Conservation (phyloP, 164 flowering plant species). For the Cinnamomum micranthum region DNA sequence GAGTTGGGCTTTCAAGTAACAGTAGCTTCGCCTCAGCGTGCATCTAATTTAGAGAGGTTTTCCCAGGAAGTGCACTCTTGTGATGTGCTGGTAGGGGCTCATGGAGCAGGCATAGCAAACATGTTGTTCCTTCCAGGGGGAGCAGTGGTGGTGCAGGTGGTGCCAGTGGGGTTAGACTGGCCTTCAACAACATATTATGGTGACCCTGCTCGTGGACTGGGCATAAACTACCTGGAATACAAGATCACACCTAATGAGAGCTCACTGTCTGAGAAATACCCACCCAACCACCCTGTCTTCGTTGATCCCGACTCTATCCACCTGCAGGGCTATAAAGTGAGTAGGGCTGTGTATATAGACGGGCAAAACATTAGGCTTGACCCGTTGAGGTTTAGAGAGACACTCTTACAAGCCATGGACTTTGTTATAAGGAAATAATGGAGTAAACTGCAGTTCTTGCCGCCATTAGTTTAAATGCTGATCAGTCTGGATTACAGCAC, state of each 20-base stretch:
- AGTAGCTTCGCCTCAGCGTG: slow-evolving; percentile 15
- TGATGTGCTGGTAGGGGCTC: slow-evolving; percentile 30
- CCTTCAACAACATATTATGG: slow-evolving; percentile 23
- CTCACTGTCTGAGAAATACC: slow-evolving; percentile 18
- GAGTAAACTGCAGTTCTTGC: not conserved
- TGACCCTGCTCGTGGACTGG: slow-evolving; percentile 22
- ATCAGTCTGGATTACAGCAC: not conserved
- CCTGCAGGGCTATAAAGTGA: slow-evolving; percentile 6
- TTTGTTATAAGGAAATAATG: not conserved
- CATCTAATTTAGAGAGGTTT: slow-evolving; percentile 16
- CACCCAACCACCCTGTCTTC: slow-evolving; percentile 18
- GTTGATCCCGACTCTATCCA: slow-evolving; percentile 14
- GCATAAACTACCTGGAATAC: slow-evolving; percentile 27
- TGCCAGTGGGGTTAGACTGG: slow-evolving; percentile 22
- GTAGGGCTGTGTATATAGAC: slow-evolving; percentile 12
- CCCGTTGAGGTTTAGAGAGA: slow-evolving; percentile 2
- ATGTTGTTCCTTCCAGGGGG: slow-evolving; percentile 7
- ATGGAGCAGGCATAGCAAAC: slow-evolving; percentile 10
- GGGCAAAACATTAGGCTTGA: slow-evolving; percentile 12
- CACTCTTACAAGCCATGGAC: slow-evolving; percentile 7
- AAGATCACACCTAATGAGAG: slow-evolving; percentile 25
- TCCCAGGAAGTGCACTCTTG: slow-evolving; percentile 17
- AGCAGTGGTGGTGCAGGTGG: slow-evolving; percentile 15
- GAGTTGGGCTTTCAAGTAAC: slow-evolving; percentile 25
- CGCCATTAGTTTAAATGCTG: not conserved